These are phyloP conservation scores for Saksenaea oblongispora DNA, from an alignment of 371 early-diverging fungal genomes.

Conservation along the genomic window DNA sequence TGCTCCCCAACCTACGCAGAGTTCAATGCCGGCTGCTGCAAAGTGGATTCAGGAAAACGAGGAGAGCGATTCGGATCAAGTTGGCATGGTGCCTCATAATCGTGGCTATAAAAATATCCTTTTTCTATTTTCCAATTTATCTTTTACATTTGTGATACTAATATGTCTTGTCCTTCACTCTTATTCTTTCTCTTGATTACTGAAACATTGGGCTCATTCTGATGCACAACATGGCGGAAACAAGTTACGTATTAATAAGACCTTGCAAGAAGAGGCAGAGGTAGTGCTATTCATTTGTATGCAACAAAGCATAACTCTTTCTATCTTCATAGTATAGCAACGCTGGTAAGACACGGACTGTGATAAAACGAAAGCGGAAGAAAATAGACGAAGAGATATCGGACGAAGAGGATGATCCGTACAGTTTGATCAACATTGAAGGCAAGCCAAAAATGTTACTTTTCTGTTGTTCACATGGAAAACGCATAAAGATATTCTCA, in stretches of 20 bases:
- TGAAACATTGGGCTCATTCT: constrained; percentile 45
- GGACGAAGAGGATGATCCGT: constrained; percentile 54
- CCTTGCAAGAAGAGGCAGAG: constrained; percentile 41
- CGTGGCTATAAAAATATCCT: constrained; percentile 65
- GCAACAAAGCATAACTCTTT: not conserved
- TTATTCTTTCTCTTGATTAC: constrained; percentile 21
- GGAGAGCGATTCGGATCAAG: constrained; percentile 37
- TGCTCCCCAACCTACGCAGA: not conserved
- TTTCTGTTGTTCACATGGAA: not conserved
- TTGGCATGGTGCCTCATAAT: constrained; percentile 54
- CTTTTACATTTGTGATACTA: not conserved
- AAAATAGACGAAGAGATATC: constrained; percentile 40
- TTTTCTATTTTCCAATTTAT: constrained; percentile 25
- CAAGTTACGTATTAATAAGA: constrained; percentile 38
- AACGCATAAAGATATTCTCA: constrained; percentile 40
- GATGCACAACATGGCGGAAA: constrained; percentile 44
- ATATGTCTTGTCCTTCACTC: constrained; percentile 29
- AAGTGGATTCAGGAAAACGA: constrained; percentile 32
- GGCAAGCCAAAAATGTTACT: constrained; percentile 22
- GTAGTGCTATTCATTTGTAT: constrained; percentile 9
- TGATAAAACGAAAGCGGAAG: constrained; percentile 43
- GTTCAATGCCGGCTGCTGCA: constrained; percentile 21
- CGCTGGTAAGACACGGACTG: constrained; percentile 38
- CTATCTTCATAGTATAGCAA: constrained; percentile 29
- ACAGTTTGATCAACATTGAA: constrained; percentile 54